Evolutionary conservation across 2,329 filamentous ascomycete genomes (phyloP).

Genomic region (Ustulina deusta): DNA sequence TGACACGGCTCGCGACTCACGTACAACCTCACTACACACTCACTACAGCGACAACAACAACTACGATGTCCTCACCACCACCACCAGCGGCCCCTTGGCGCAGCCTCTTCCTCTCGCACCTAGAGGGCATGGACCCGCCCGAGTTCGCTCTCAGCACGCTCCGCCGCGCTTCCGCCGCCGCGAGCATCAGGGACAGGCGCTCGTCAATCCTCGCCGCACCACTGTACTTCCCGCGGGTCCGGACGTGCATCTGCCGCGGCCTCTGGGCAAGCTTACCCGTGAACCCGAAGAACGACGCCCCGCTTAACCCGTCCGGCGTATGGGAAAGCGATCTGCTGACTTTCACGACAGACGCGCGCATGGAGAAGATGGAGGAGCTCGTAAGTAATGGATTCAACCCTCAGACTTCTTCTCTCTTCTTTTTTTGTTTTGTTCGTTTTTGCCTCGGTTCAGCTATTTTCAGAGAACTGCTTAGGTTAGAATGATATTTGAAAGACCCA

Average conservation of each 20-base stretch:
- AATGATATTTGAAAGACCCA: neutral
- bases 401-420: neutral
- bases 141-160: constrained; percentile 65
- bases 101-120: constrained; percentile 62
- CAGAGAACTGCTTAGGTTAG: no score
- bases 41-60: constrained; percentile 36
- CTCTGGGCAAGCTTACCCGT: constrained; percentile 80
- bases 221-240: constrained; percentile 66
- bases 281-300: constrained; percentile 78
- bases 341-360: constrained; percentile 89
- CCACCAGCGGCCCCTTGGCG: constrained; percentile 64
- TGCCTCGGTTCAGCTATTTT: neutral
- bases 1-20: constrained; percentile 41
- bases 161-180: constrained; percentile 51
- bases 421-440: neutral
- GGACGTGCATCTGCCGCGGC: constrained; percentile 87
- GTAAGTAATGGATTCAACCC: constrained; percentile 7
- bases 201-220: constrained; percentile 51
- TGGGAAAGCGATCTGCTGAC: constrained; percentile 84
- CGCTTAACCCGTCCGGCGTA: constrained; percentile 72
- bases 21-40: constrained; percentile 18
- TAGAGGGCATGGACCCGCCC: constrained; percentile 60
- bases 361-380: constrained; percentile 84
- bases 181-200: constrained; percentile 3
- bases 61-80: constrained; percentile 38